A percentile compares a stretch with the other conserved stretches of the same genome.
Conservation (phyloP, 495 filamentous ascomycete genomes). For the Neurospora hispaniola region DNA sequence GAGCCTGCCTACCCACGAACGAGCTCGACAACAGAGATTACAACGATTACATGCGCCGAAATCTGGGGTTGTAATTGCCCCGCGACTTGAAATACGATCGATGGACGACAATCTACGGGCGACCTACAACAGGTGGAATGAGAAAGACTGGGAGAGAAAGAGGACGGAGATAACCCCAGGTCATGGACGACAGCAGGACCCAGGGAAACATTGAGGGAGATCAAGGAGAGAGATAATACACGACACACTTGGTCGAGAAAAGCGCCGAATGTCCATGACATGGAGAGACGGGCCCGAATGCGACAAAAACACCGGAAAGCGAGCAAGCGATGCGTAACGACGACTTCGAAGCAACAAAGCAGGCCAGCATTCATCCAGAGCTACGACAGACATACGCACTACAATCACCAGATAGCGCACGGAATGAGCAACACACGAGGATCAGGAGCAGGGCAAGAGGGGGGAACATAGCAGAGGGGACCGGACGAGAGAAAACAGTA, state of each 20-base stretch:
- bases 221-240: neutral
- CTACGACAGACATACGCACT: neutral
- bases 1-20: neutral
- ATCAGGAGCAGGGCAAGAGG: neutral
- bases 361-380: neutral
- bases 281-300: neutral
- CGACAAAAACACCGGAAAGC: neutral
- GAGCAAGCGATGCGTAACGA: neutral
- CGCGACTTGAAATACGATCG: neutral
- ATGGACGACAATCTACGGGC: neutral
- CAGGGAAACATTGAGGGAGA: neutral
- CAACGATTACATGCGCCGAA: neutral
- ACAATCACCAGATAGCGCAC: neutral
- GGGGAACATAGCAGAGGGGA: neutral
- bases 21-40: neutral
- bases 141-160: neutral
- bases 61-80: neutral
- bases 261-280: neutral
- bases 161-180: neutral
- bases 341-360: neutral
- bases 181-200: neutral
- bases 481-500: neutral
- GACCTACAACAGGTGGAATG: neutral
- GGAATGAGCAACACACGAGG: neutral
- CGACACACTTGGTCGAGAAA: neutral